Evolutionary conservation across 495 filamentous ascomycete species (phyloP).

Genomic region (Penicillium atrosanguineum): DNA sequence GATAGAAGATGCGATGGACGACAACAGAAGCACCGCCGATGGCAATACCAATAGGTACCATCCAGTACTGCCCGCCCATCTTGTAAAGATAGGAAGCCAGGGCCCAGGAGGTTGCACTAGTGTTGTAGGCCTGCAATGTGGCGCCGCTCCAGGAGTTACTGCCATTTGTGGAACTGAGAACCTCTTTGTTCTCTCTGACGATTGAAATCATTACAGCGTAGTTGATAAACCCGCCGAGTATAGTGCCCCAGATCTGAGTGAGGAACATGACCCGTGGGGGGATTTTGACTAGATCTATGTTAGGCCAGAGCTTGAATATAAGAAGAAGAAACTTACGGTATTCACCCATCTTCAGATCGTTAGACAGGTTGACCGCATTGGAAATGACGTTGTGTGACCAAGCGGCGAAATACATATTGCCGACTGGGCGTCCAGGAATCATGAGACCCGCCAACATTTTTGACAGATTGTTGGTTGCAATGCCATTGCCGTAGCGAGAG

Average conservation of each 20-base stretch:
- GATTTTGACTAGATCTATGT: constrained; percentile 35
- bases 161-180: constrained; percentile 39
- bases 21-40: constrained; percentile 40
- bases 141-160: constrained; percentile 48
- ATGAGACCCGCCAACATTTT: constrained; percentile 39
- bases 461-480: constrained; percentile 39
- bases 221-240: constrained; percentile 48
- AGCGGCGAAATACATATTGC: constrained; percentile 43
- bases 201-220: constrained; percentile 50
- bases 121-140: constrained; percentile 39
- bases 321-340: constrained; percentile 22
- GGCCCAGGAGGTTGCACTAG: constrained; percentile 45
- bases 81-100: constrained; percentile 41
- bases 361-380: constrained; percentile 34
- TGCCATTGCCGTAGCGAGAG: constrained; percentile 33
- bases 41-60: constrained; percentile 47
- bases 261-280: constrained; percentile 44
- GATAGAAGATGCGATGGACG: constrained; percentile 39
- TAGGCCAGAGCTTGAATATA: background rate
- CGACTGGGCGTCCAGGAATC: constrained; percentile 43
- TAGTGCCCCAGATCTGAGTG: constrained; percentile 42
- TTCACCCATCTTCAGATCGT: constrained; percentile 38
- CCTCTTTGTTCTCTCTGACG: constrained; percentile 30
- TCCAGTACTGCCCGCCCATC: constrained; percentile 26
- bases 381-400: constrained; percentile 39